Evolutionary conservation across 1,284 basidiomycete genomes (phyloP), one percentile per base, ranked within the genome.

Genomic region (Acaromyces ingoldii): DNA sequence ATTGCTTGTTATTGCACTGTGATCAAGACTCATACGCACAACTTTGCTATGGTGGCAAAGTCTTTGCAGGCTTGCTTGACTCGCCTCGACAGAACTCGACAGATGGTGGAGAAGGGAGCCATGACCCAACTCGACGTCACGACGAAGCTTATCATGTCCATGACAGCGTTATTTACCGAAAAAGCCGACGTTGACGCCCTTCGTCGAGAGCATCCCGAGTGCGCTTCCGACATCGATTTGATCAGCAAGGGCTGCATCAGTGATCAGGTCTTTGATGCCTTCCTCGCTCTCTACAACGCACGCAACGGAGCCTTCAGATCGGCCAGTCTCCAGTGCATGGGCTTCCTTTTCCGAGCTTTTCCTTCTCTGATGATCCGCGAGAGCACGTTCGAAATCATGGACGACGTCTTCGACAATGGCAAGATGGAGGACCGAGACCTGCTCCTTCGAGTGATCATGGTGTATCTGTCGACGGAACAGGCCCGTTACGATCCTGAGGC

Each of bases 1-100:
- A 86, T 98, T 10, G 88, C 88, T 0, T 96, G 92, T 66, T 85
- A 92, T 77, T 93, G 91, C 72, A 82, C 83, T 0, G 86, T 89
- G 2, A 85, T 93, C 1, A 84, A 84, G 46, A 78, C 88, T 65
- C 81, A 97, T 26, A 97, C 95, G 0, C 85, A 89, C 62, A 89
- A 95, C 64, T 93, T 85, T 66, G 77, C 77, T 11, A 81, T 84
- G 22, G 79, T 96, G 13, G 81, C 89, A 19, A 84, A 83, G 30
- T 80, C 95, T 10, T 57, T 65, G 41, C 49, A 53, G 22, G 51
- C 57, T 0, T 73, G 64, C 50, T 58, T 64, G 19, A 34, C 39
- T 6, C 57, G 60, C 15, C 60, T 66, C 25, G 4, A 7, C 28
- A 21, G 22, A 15, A 26, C 22, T 15, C 33, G 25, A 33, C 13